Evolutionary conservation across 2,329 filamentous ascomycete species (phyloP), one percentile per base, ranked within the genome.

Genomic region (Raffaelea albimanens): DNA sequence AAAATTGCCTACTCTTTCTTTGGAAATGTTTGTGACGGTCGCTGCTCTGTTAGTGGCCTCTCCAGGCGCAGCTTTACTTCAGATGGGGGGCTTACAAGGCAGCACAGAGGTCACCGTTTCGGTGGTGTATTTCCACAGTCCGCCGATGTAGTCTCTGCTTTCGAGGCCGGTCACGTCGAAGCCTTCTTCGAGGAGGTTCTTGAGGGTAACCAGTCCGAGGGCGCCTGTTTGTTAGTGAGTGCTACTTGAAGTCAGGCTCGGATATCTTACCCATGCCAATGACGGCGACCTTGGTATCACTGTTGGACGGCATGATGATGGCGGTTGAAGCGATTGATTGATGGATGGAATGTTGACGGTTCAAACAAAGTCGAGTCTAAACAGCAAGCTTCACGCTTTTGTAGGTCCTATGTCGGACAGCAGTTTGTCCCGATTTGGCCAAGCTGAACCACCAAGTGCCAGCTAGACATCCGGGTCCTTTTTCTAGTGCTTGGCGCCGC

Each of bases 161-260:
- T 71, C 67, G 45, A 61, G 69, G 1, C 59, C 55, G 1, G 63
- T 66, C 3, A 63, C 67, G n/a, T 61, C 55, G 51, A 70, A 71
- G 2, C 67, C 68, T 57, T 68, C 67, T 47, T 70, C 67, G 11
- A 60, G 59, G 10, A 71, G 56, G 3, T 62, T 65, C 55, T 72
- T 71, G 33, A 66, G 21, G 2, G 45, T 40, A 7, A 50, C 44
- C 5, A 50, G 73, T 0, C 74, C 74, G 39, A 73, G 61, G 10
- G 75, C 65, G 25, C 64, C 68, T 38, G 34, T 5, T 38, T 5
- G 5, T n/a, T n/a, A 5, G 34, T 38, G 34, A 38, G 34, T 34
- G 9, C 16, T 34, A 10, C 16, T 34, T 34, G 31, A 16, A 16
- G 9, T 34, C 31, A 34, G 31, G 16, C 10, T 34, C 31, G 10